A percentile compares a stretch with the other conserved stretches of the same genome.
These are phyloP conservation scores for Phanerochaete carnosa DNA, from an alignment of 768 basidiomycete species.

Conservation along the genomic window DNA sequence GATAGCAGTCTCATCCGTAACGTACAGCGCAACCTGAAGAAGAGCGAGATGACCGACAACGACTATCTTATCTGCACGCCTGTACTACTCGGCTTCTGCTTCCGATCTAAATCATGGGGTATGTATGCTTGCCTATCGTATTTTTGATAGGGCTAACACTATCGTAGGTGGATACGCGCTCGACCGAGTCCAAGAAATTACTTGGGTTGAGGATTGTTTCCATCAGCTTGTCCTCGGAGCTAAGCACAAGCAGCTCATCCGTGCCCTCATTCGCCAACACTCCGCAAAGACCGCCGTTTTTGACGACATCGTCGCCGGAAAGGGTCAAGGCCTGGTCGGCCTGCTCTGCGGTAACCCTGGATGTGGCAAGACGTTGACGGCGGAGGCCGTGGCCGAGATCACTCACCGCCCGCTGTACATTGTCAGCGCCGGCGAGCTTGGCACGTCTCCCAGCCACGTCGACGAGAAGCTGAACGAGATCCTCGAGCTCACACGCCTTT, in stretches of 20 bases:
- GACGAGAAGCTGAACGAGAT: slow-evolving; percentile 22
- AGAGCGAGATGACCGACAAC: neutral
- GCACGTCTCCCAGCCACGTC: slow-evolving; percentile 22
- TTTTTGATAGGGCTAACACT: neutral
- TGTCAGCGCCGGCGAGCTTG: slow-evolving; percentile 32
- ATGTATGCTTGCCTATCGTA: neutral
- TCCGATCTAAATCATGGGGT: slow-evolving; percentile 10
- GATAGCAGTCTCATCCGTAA: neutral
- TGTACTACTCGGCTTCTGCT: slow-evolving; percentile 7
- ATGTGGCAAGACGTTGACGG: slow-evolving; percentile 35
- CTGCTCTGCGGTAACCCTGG: slow-evolving; percentile 34
- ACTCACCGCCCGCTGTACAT: slow-evolving; percentile 29
- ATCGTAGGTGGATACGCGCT: slow-evolving; percentile 29
- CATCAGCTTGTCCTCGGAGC: slow-evolving; percentile 29
- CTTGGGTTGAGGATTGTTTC: slow-evolving; percentile 34
- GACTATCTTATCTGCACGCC: neutral
- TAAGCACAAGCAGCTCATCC: slow-evolving; percentile 31
- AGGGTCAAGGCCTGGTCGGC: slow-evolving; percentile 36
- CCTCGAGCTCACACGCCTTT: slow-evolving; percentile 29
- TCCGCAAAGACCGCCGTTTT: neutral
- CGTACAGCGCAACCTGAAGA: neutral
- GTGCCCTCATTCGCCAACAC: slow-evolving; percentile 26
- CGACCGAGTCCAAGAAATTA: slow-evolving; percentile 24
- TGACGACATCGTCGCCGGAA: slow-evolving; percentile 34
- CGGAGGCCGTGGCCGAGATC: slow-evolving; percentile 30